A percentile compares a stretch with the other conserved stretches of the same genome.
Conservation (phyloP, 768 basidiomycete species). For the Rhodotorula babjevae region DNA sequence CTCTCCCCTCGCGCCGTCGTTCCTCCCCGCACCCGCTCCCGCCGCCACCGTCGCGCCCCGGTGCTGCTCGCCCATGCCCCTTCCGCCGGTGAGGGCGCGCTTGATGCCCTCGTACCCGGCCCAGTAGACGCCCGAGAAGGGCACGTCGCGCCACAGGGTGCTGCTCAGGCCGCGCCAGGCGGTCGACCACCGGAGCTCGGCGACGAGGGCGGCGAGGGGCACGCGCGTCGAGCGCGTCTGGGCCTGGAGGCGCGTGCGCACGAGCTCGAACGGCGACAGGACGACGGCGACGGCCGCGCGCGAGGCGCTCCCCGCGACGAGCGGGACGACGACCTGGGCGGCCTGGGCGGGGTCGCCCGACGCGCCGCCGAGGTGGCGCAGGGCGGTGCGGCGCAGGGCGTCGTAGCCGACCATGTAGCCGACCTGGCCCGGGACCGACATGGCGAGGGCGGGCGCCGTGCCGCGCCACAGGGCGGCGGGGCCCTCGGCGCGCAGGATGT, state of each 20-base stretch:
- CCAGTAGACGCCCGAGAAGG: slow-evolving; percentile 97
- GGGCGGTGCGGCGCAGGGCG: slow-evolving; percentile 54
- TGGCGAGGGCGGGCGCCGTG: slow-evolving; percentile 80
- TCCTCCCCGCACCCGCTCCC: slow-evolving; percentile 28
- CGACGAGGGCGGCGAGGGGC: slow-evolving; percentile 59
- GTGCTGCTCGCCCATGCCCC: slow-evolving; percentile 46
- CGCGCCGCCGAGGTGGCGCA: not conserved
- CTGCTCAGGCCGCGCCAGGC: slow-evolving; percentile 89
- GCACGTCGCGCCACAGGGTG: slow-evolving; percentile 94
- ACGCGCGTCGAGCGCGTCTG: slow-evolving; percentile 67
- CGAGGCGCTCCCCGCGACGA: slow-evolving; percentile 75
- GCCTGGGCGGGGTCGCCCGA: slow-evolving; percentile 16
- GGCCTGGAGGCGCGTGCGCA: slow-evolving; percentile 89
- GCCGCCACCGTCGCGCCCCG: slow-evolving; percentile 44
- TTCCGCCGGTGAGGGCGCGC: slow-evolving; percentile 51
- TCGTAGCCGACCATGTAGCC: slow-evolving; percentile 96
- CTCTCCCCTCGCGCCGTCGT: slow-evolving; percentile 50
- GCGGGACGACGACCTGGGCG: slow-evolving; percentile 54
- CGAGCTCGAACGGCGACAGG: slow-evolving; percentile 80
- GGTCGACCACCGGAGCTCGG: slow-evolving; percentile 56
- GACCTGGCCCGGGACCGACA: slow-evolving; percentile 86
- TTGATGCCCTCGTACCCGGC: slow-evolving; percentile 86
- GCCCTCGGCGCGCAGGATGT: slow-evolving; percentile 77
- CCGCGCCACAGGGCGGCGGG: slow-evolving; percentile 89
- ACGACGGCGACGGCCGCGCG: slow-evolving; percentile 72